A percentile compares a stretch with the other conserved stretches of the same genome.
Evolutionary conservation across 2,329 filamentous ascomycete species (phyloP).

Genomic region (Aspergillus sp.): DNA sequence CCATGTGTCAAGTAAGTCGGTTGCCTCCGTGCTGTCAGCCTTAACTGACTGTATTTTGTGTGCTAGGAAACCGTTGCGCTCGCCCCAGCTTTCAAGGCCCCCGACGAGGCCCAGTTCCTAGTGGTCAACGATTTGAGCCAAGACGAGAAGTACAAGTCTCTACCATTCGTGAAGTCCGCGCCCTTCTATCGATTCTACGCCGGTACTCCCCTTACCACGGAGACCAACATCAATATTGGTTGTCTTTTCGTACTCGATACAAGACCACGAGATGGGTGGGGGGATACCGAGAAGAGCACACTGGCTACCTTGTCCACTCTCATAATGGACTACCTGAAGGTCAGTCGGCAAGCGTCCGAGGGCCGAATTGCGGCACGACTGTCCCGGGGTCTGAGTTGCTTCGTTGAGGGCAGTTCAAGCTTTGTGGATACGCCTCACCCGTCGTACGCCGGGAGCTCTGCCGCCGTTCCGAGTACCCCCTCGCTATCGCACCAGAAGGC

Average conservation of each 20-base stretch:
- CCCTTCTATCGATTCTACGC: constrained; percentile 52
- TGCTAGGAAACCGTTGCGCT: constrained; percentile 36
- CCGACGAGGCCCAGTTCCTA: constrained; percentile 26
- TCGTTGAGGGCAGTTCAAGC: constrained; percentile 52
- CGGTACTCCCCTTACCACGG: constrained; percentile 61
- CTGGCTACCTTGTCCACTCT: constrained; percentile 57
- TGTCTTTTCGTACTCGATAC: constrained; percentile 61
- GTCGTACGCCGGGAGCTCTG: constrained; percentile 22
- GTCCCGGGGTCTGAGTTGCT: constrained; percentile 55
- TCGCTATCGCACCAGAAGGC: constrained; percentile 21
- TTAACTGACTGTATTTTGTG: constrained; percentile 3
- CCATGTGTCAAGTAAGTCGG: constrained; percentile 33
- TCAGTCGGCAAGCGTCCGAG: constrained; percentile 52
- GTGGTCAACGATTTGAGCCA: constrained; percentile 40
- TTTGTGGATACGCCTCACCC: constrained; percentile 31
- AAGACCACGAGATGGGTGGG: constrained; percentile 51
- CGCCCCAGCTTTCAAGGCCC: constrained; percentile 22
- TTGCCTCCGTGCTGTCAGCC: not conserved
- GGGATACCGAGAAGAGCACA: constrained; percentile 42
- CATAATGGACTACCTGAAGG: constrained; percentile 61
- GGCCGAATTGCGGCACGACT: constrained; percentile 54
- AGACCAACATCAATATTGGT: constrained; percentile 58
- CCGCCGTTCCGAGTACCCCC: constrained; percentile 17
- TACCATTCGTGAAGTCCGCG: constrained; percentile 33
- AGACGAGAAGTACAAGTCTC: constrained; percentile 38